Evolutionary conservation across 192 early-diverging fungal species (phyloP).

Genomic region (Rhizophagus prolifer): DNA sequence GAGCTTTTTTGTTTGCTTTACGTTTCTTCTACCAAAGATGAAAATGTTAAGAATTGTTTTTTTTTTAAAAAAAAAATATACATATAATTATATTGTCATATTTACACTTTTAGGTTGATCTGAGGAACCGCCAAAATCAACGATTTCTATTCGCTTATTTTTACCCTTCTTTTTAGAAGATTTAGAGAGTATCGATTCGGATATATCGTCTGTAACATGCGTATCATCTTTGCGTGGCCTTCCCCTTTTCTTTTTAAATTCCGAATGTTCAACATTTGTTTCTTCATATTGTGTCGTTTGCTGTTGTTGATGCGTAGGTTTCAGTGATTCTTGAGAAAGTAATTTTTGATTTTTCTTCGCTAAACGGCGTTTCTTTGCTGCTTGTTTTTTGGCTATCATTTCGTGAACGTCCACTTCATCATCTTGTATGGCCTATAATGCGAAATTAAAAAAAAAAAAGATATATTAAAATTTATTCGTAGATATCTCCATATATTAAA

Average conservation of each 20-base stretch:
- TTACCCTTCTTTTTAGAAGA: constrained; percentile 20
- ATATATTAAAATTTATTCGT: too few species aligned
- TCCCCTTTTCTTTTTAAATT: constrained; percentile 43
- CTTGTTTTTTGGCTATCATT: constrained; percentile 47
- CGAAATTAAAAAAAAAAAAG: too few species aligned
- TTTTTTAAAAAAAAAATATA: background rate
- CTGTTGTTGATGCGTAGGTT: background rate
- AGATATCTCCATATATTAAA: too few species aligned
- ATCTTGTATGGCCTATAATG: constrained; percentile 59
- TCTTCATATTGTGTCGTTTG: background rate
- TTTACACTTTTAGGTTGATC: constrained; percentile 1
- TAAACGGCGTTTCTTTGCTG: constrained; percentile 43
- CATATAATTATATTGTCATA: background rate
- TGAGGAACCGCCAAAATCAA: background rate
- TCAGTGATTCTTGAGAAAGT: constrained; percentile 4
- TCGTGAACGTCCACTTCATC: constrained; percentile 64
- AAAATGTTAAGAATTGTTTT: too few species aligned
- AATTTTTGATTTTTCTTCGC: constrained; percentile 37
- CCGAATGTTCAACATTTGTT: constrained; percentile 25
- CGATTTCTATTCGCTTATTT: constrained; percentile 5
- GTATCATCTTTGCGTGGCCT: constrained; percentile 43
- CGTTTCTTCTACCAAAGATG: constrained; percentile 34
- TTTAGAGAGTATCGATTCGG: constrained; percentile 8
- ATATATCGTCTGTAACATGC: constrained; percentile 37
- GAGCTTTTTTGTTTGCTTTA: constrained; percentile 24